A percentile compares a stretch with the other conserved stretches of the same genome.
Evolutionary conservation across 2,329 filamentous ascomycete genomes (phyloP).

Genomic region (Alternaria brassicicola): DNA sequence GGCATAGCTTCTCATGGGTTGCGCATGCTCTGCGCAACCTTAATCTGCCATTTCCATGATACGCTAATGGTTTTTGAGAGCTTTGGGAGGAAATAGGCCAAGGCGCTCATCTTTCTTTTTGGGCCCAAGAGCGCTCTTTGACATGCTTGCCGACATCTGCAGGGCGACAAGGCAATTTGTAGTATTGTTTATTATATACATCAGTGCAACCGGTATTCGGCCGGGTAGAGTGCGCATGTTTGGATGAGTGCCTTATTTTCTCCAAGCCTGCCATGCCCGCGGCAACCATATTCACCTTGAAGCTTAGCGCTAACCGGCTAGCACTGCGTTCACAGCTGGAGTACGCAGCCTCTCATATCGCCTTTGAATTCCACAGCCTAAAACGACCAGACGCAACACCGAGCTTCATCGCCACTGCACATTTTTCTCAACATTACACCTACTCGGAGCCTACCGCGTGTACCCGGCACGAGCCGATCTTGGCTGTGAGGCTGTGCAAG

Average conservation of each 20-base stretch:
- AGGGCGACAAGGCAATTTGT: neutral
- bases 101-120: neutral
- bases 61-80: neutral
- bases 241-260: neutral
- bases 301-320: constrained; percentile 7
- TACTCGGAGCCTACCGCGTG: neutral
- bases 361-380: neutral
- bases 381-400: neutral
- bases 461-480: neutral
- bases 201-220: no score
- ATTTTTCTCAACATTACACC: neutral
- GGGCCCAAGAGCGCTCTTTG: neutral
- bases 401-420: neutral
- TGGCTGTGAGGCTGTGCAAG: neutral
- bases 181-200: neutral
- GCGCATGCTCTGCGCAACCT: neutral
- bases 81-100: neutral
- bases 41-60: neutral
- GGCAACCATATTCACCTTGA: neutral
- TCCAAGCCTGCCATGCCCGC: neutral
- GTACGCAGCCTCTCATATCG: constrained; percentile 19
- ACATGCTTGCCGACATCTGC: neutral
- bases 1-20: neutral
- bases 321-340: neutral
- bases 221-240: neutral